Conservation (phyloP, 2,329 filamentous ascomycete species). For the Fusarium burgessii region DNA sequence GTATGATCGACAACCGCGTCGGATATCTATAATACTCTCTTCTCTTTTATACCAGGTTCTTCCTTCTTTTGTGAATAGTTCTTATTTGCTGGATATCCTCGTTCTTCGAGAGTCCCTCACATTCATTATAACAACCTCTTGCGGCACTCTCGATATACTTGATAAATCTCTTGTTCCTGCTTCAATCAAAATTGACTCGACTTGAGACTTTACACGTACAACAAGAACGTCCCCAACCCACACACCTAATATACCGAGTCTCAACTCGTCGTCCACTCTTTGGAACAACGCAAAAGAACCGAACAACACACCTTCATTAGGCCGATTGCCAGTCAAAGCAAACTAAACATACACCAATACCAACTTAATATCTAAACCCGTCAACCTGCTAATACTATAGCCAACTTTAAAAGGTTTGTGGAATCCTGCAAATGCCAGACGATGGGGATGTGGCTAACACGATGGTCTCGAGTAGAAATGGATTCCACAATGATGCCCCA, state of each 20-base stretch:
- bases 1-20: conserved; percentile 63
- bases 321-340: conserved; percentile 42
- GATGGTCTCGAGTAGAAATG: conserved; percentile 62
- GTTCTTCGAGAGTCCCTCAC: conserved; percentile 55
- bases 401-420: conserved; percentile 43
- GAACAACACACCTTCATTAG: conserved; percentile 45
- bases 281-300: conserved; percentile 41
- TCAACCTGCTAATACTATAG: conserved; percentile 26
- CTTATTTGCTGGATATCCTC: conserved; percentile 57
- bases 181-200: conserved; percentile 31
- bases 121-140: conserved; percentile 52
- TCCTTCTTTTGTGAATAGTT: conserved; percentile 62
- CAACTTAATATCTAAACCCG: conserved; percentile 46
- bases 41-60: conserved; percentile 63
- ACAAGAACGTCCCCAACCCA: conserved; percentile 46
- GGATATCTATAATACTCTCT: conserved; percentile 59
- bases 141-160: conserved; percentile 42
- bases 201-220: conserved; percentile 49
- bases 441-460: conserved; percentile 32
- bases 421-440: conserved; percentile 32
- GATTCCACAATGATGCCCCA: conserved; percentile 71
- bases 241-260: conserved; percentile 46
- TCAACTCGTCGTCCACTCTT: conserved; percentile 60
- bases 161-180: conserved; percentile 36
- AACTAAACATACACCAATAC: conserved; percentile 45